Base-by-base conservation (phyloP, 495 filamentous ascomycete species). In the Daldinia bambusicola region DNA sequence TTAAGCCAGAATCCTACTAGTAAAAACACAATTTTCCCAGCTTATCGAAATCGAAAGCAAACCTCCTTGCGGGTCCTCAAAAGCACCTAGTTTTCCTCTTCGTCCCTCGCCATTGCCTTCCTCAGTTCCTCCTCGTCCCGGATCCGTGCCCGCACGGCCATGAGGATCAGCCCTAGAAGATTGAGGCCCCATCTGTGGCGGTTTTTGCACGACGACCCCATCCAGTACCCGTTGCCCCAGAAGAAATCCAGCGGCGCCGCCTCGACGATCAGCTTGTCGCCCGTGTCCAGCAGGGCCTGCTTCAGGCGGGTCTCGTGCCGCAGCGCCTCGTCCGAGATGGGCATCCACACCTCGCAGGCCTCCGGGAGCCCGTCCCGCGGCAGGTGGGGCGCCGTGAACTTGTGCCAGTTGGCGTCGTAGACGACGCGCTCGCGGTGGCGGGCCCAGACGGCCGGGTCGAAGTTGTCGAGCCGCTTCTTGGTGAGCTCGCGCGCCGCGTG, bases 141-240 rank as follows among this genome's bases (percentile, higher is more conserved):
- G 26, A 53, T 31, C 7, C 31, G 51, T 9, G 14, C 10, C 7
- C 51, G 51, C 14, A 53, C 4, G 2, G 32, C 0, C 51, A 53
- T 53, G 14, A 53, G 51, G 31, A 53, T 53, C 14, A 53, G n/a
- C 13, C 51, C 51, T 14, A 31, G 51, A 16, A 53, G 51, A 32
- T 53, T 53, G 13, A 32, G 26, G 4, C 51, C 51, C 51, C 51
- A 53, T 3, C 51, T 30, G 4, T 16, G 26, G 51, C 51, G 51
- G 12, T 13, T 14, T 7, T 16, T 3, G 22, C 51, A 53, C 6
- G 51, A 7, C n/a, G 14, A 12, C 13, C 4, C 14, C 26, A 12
- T 31, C 0, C 22, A 31, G 16, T 32, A 32, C 14, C 51, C 51
- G 51, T 31, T 53, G 51, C 51, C 51, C 51, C 51, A 53, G 5